These are phyloP conservation scores for Chenopodium formosanum DNA, from an alignment of 148 eudicot genomes.

Conservation along the genomic window DNA sequence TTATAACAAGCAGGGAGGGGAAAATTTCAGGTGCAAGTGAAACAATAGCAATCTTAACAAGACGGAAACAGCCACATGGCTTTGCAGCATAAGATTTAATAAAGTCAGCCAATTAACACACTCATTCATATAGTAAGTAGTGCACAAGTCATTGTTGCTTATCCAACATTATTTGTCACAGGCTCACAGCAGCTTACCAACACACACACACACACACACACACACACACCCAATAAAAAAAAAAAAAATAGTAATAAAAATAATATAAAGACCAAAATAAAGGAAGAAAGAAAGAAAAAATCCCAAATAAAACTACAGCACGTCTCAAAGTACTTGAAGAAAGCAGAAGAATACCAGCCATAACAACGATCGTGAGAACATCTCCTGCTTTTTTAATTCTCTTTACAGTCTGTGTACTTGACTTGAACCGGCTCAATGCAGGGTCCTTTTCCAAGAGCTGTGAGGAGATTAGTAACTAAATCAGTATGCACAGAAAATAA, in stretches of 20 bases:
- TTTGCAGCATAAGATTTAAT: not conserved
- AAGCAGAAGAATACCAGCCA: conserved; percentile 65
- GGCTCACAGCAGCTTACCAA: too few species aligned
- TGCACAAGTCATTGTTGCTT: not conserved
- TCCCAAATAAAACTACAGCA: not conserved
- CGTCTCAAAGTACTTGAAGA: conserved; percentile 2
- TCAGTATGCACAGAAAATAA: conserved; percentile 16
- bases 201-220: too few species aligned
- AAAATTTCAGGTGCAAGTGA: not conserved
- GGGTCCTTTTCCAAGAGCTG: conserved; percentile 89
- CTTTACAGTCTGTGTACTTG: conserved; percentile 56
- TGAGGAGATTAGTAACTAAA: conserved; percentile 21
- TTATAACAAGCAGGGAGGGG: not conserved
- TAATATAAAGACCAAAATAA: not conserved
- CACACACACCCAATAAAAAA: too few species aligned
- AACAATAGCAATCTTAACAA: not conserved
- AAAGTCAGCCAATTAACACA: not conserved
- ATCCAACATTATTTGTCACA: not conserved
- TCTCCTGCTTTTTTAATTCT: conserved; percentile 67
- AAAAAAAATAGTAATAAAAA: not conserved
- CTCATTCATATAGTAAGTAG: not conserved
- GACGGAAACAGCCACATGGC: not conserved
- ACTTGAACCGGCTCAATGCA: conserved; percentile 73
- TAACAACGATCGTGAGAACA: conserved; percentile 72
- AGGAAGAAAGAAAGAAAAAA: not conserved